Conservation (phyloP, 495 filamentous ascomycete genomes). For the Neurospora sp. region DNA sequence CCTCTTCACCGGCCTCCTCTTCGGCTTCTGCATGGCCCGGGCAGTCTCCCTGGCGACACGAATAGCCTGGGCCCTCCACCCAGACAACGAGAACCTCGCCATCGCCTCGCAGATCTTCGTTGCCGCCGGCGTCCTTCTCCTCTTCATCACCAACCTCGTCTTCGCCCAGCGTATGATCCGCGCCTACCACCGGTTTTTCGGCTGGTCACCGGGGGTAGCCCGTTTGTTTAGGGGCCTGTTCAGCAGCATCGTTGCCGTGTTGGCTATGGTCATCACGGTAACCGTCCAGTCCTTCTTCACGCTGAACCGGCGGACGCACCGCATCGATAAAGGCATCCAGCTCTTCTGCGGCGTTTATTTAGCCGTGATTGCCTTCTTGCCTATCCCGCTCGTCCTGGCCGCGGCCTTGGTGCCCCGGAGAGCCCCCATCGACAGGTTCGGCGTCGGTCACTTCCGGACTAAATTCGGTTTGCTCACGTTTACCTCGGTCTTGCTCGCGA, state of each 20-base stretch:
- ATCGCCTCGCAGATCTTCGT: conserved; percentile 71
- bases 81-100: conserved; percentile 40
- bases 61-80: conserved; percentile 45
- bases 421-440: conserved; percentile 56
- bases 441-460: conserved; percentile 50
- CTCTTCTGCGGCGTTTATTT: conserved; percentile 59
- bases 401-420: conserved; percentile 42
- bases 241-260: conserved; percentile 45
- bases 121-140: conserved; percentile 61
- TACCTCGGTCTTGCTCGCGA: conserved; percentile 45
- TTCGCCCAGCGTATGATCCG: conserved; percentile 70
- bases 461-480: conserved; percentile 57
- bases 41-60: conserved; percentile 55
- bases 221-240: conserved; percentile 48
- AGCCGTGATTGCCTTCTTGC: conserved; percentile 63
- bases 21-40: conserved; percentile 73
- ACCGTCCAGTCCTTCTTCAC: conserved; percentile 61
- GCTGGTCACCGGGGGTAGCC: conserved; percentile 48
- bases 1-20: conserved; percentile 54
- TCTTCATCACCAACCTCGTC: conserved; percentile 76
- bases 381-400: conserved; percentile 51
- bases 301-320: conserved; percentile 36
- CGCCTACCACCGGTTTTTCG: conserved; percentile 58
- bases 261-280: conserved; percentile 60
- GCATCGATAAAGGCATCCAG: conserved; percentile 51